Conservation (phyloP, 2,329 filamentous ascomycete species). For the Ilyonectria robusta region DNA sequence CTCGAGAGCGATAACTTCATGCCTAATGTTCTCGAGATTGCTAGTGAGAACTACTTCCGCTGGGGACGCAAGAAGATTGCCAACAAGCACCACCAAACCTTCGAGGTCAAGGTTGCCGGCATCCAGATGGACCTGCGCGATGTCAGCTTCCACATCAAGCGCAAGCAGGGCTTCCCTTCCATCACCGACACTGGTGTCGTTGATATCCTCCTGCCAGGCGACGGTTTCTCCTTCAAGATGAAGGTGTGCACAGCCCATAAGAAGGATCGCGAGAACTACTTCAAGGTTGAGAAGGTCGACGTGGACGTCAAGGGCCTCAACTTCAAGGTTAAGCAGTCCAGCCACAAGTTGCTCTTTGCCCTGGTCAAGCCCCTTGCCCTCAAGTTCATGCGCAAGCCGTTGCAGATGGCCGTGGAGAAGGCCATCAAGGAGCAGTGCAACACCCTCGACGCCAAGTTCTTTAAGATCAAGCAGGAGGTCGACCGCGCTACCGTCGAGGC, state of each 20-base stretch:
- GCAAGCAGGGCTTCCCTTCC: conserved; percentile 92
- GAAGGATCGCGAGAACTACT: conserved; percentile 84
- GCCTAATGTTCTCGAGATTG: conserved; percentile 90
- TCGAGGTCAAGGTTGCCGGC: conserved; percentile 87
- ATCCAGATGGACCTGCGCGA: conserved; percentile 94
- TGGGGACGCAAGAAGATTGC: conserved; percentile 91
- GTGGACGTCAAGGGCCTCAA: conserved; percentile 86
- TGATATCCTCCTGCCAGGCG: conserved; percentile 89
- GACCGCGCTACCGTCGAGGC: conserved; percentile 76
- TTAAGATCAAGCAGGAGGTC: conserved; percentile 86
- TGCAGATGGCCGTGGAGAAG: conserved; percentile 92
- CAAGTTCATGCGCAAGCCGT: conserved; percentile 84
- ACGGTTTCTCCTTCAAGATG: conserved; percentile 92
- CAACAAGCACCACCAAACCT: conserved; percentile 86
- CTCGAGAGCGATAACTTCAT: conserved; percentile 97
- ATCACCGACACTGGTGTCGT: conserved; percentile 90
- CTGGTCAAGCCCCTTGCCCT: conserved; percentile 91
- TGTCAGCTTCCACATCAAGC: conserved; percentile 95
- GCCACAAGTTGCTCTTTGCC: conserved; percentile 90
- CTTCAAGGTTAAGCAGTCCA: conserved; percentile 94
- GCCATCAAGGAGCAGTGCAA: conserved; percentile 87
- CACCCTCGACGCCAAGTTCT: conserved; percentile 80
- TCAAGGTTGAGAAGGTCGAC: conserved; percentile 92
- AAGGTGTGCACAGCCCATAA: conserved; percentile 86
- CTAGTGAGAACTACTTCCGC: conserved; percentile 93